phyloP scores from a whole-genome alignment of 495 filamentous ascomycete species.

The Aspergillus funiculosus region DNA sequence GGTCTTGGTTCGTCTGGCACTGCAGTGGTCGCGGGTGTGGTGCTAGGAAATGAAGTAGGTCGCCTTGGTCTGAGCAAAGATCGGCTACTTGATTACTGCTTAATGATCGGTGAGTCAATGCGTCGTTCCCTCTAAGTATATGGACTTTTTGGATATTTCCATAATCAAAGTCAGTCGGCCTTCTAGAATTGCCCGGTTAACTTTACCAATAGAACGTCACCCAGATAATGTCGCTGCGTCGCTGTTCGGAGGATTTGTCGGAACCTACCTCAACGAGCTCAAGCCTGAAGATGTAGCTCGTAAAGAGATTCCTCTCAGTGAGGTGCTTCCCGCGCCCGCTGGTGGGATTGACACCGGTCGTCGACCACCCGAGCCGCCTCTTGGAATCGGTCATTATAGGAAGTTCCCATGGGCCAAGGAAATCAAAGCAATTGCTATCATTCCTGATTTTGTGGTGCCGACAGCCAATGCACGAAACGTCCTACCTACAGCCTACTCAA shows the following conservation, averaged over 20 bases:
- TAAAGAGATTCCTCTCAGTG: slow-evolving; percentile 89
- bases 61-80: slow-evolving; percentile 71
- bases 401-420: slow-evolving; percentile 87
- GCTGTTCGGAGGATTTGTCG: slow-evolving; percentile 93
- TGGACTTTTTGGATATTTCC: neutral
- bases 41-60: slow-evolving; percentile 85
- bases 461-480: slow-evolving; percentile 83
- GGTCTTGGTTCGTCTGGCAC: slow-evolving; percentile 90
- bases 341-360: slow-evolving; percentile 84
- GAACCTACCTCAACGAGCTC: slow-evolving; percentile 88
- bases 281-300: slow-evolving; percentile 76
- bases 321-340: slow-evolving; percentile 80
- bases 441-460: slow-evolving; percentile 87
- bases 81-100: slow-evolving; percentile 84
- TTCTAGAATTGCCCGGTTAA: too few relatives aligned
- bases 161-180: neutral
- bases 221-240: slow-evolving; percentile 96
- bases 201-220: slow-evolving; percentile 61
- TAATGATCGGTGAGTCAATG: slow-evolving; percentile 69
- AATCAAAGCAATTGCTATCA: slow-evolving; percentile 91
- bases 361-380: slow-evolving; percentile 77
- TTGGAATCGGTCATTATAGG: slow-evolving; percentile 85
- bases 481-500: slow-evolving; percentile 67
- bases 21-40: slow-evolving; percentile 88
- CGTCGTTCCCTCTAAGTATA: neutral